Evolutionary conservation across 2,329 filamentous ascomycete genomes (phyloP).

Genomic region (Acephala macrosclerotiorum): DNA sequence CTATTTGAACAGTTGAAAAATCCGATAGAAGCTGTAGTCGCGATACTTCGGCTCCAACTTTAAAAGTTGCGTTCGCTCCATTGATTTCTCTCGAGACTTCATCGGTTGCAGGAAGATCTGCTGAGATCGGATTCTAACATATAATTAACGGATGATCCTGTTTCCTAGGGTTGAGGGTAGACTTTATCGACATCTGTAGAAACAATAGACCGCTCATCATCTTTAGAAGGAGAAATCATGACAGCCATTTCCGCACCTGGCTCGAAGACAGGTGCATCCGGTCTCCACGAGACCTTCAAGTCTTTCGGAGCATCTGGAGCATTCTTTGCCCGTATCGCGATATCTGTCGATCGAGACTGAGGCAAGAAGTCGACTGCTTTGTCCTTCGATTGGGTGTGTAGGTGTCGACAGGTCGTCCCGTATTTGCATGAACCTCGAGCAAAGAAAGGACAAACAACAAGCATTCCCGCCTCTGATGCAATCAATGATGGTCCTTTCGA

Average conservation of each 20-base stretch:
- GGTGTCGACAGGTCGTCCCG: constrained; percentile 13
- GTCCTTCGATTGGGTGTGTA: background rate
- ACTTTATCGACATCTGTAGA: background rate
- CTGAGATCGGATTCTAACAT: background rate
- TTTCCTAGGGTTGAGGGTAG: too few species aligned
- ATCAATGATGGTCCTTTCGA: too few species aligned
- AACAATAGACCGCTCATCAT: background rate
- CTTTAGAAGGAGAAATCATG: too few species aligned
- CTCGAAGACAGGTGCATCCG: background rate
- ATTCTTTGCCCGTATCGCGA: background rate
- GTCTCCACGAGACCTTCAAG: background rate
- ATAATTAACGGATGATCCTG: too few species aligned
- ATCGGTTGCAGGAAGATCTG: background rate
- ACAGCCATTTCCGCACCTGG: background rate
- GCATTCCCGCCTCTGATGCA: background rate
- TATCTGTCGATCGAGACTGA: background rate
- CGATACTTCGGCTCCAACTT: constrained; percentile 15
- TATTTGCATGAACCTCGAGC: constrained; percentile 13
- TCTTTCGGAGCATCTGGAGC: background rate
- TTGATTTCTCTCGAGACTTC: constrained; percentile 5
- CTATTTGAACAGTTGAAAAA: constrained; percentile 24
- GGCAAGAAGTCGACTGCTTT: too few species aligned
- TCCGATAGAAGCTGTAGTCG: constrained; percentile 22
- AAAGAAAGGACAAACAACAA: constrained; percentile 14
- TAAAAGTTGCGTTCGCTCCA: constrained; percentile 19